Percentiles rank a stretch among this genome's conserved stretches.
These are phyloP conservation scores for Spathaspora sp. DNA, from an alignment of 805 yeast species.

Conservation along the genomic window DNA sequence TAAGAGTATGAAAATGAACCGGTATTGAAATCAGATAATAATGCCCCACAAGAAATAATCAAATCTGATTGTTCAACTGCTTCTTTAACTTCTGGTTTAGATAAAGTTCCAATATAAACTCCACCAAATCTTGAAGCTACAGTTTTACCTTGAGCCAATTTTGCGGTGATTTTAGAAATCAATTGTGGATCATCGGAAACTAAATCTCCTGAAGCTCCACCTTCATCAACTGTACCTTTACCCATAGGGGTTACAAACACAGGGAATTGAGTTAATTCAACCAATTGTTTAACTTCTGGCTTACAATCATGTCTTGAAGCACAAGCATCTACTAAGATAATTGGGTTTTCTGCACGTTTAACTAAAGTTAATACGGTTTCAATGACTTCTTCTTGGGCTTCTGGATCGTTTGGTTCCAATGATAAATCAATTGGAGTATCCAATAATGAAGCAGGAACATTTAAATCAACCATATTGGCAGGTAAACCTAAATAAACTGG, in stretches of 20 bases:
- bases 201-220: conserved; percentile 28
- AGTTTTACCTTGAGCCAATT: conserved; percentile 15
- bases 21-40: conserved; percentile 39
- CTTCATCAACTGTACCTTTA: conserved; percentile 35
- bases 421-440: conserved; percentile 34
- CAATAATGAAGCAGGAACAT: conserved; percentile 31
- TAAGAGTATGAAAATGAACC: conserved; percentile 38
- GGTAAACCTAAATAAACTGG: conserved; percentile 41
- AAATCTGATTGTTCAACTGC: conserved; percentile 36
- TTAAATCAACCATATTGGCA: conserved; percentile 35
- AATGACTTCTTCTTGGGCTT: conserved; percentile 35
- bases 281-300: conserved; percentile 28
- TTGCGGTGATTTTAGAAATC: conserved; percentile 18
- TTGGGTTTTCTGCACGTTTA: conserved; percentile 26
- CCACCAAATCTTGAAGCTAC: conserved; percentile 33
- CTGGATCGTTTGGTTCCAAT: conserved; percentile 29
- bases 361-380: conserved; percentile 24
- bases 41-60: conserved; percentile 34
- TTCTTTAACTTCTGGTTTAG: conserved; percentile 33
- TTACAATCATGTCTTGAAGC: conserved; percentile 37
- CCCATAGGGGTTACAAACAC: conserved; percentile 41
- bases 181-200: conserved; percentile 22
- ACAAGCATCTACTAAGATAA: conserved; percentile 39
- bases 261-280: conserved; percentile 37
- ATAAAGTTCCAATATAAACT: conserved; percentile 36